Evolutionary conservation across 164 flowering plant genomes (phyloP).

Genomic region (Macadamia integrifolia): DNA sequence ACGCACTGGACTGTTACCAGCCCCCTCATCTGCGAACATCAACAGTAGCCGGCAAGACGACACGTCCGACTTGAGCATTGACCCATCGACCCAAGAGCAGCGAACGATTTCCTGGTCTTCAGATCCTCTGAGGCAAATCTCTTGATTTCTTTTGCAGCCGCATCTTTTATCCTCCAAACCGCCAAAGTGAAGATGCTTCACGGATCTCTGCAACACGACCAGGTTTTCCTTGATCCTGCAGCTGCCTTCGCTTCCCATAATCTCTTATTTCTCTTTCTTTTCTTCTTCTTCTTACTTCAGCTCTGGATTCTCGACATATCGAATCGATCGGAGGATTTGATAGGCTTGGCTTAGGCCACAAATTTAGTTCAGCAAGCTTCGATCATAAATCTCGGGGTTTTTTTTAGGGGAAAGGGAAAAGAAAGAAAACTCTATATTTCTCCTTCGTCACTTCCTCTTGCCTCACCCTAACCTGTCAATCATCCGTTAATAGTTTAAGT

Average conservation of each 20-base stretch:
- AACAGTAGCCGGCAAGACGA: constrained; percentile 26
- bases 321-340: constrained; percentile 9
- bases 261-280: not conserved
- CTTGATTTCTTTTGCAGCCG: constrained; percentile 54
- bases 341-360: constrained; percentile 8
- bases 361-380: too few species aligned
- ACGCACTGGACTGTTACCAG: too few species aligned
- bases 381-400: too few species aligned
- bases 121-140: constrained; percentile 46
- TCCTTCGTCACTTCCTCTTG: too few species aligned
- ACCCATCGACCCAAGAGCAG: constrained; percentile 68
- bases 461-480: too few species aligned
- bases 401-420: too few species aligned
- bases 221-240: not conserved
- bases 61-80: constrained; percentile 54
- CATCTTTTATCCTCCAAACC: constrained; percentile 54
- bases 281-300: not conserved
- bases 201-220: constrained; percentile 52
- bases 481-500: too few species aligned
- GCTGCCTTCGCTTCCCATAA: not conserved
- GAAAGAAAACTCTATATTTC: too few species aligned
- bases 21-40: too few species aligned
- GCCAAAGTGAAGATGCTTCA: constrained; percentile 84
- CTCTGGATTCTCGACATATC: not conserved
- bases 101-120: constrained; percentile 47